Conservation (phyloP, 2,329 filamentous ascomycete species). For the Capronia americana region DNA sequence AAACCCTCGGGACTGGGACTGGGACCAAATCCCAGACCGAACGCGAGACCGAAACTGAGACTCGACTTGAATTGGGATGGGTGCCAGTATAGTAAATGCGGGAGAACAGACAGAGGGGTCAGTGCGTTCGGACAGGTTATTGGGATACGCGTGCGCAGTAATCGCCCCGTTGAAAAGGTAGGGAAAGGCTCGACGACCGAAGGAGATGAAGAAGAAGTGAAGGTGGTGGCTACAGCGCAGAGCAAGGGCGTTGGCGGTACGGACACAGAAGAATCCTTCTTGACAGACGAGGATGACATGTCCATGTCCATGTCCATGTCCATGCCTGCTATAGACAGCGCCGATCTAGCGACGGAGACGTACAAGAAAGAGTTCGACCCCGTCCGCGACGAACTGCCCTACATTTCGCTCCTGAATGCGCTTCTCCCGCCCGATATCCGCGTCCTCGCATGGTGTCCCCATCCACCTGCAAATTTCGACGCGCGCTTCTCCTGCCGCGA, state of each 20-base stretch:
- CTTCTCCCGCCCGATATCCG: constrained; percentile 89
- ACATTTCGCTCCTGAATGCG: constrained; percentile 82
- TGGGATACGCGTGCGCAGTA: constrained; percentile 80
- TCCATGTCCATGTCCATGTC: background rate
- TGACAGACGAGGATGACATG: background rate
- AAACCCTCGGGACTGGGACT: background rate
- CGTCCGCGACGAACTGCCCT: constrained; percentile 80
- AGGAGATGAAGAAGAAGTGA: background rate
- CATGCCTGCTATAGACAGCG: constrained; percentile 44
- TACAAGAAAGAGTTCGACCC: constrained; percentile 62
- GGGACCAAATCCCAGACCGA: background rate
- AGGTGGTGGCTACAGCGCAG: background rate
- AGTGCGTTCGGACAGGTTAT: constrained; percentile 98
- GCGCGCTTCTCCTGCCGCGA: constrained; percentile 93
- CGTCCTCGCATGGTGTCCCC: constrained; percentile 89
- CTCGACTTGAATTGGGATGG: constrained; percentile 74
- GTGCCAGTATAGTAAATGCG: constrained; percentile 93
- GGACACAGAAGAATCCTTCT: background rate
- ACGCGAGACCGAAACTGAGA: constrained; percentile 38
- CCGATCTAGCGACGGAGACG: constrained; percentile 47
- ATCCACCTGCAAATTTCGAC: constrained; percentile 78
- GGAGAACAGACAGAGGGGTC: constrained; percentile 88
- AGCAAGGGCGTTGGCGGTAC: background rate
- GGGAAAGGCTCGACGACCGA: background rate
- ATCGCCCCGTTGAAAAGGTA: constrained; percentile 61